Base-by-base conservation (phyloP, 2,329 filamentous ascomycete species). In the Penicillium sp. region DNA sequence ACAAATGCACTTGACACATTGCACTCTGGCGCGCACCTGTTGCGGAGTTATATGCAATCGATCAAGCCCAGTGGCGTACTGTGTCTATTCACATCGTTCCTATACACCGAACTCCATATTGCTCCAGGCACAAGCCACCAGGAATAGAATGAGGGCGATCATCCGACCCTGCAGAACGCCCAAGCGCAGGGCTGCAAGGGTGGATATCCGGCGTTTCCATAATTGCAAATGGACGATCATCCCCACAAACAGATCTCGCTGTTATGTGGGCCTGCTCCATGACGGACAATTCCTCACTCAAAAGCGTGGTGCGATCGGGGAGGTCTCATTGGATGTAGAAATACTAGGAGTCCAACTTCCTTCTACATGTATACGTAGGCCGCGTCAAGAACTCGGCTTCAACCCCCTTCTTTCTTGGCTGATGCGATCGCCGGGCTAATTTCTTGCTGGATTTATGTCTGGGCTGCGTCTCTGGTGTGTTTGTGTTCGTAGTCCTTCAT, bases 321-420 rank as follows among this genome's bases (percentile, higher is more conserved):
- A 39, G 18, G 14, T 46, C 5, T n/a, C 2, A 51, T 40, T 51
- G 42, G 49, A 24, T 46, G 22, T 22, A 11, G 24, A 24, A n/a
- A 36, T 5, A n/a, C n/a, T 3, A 46, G 42, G 48, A 43, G 38
- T 21, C 16, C 38, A 11, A 11, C 34, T 52, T 48, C 44, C 50
- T 48, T 47, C 44, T n/a, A 18, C 18, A 2, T 18, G 18, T 18
- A 18, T 18, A 18, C 18, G 18, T 2, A 22, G 44, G 36, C 49
- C 49, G 21, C 49, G 43, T 48, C 44, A 40, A 40, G 38, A 18
- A 34, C 36, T 39, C 21, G 29, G 43, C 22, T 38, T 39, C 22
- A 32, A 51, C 22, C 24, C 49, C 49, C 16, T 51, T 51, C 49
- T 40, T 51, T 40, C 49, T 52, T 52, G 50, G 50, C 50, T 43